Base-by-base conservation (phyloP, 495 filamentous ascomycete genomes). In the Margaritispora aquatica region DNA sequence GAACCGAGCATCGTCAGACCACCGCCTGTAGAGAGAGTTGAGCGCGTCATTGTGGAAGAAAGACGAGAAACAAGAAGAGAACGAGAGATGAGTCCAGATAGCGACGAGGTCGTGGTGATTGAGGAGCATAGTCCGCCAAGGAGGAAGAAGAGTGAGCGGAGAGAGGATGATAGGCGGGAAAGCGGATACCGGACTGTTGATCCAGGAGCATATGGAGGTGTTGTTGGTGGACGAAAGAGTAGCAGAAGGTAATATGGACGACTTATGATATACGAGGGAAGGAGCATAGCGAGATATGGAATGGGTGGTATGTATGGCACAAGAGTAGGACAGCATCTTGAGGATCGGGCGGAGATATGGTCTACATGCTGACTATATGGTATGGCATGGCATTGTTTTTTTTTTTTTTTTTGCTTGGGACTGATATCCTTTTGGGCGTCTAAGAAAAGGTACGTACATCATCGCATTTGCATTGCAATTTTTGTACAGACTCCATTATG, bases 61-160 rank as follows among this genome's bases (percentile, higher is more conserved):
- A 48, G 46, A 24, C 26, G 52, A 15, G 59, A 63, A 36, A 26
- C 7, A 5, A 51, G 59, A 15, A 24, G 51, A 27, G 59, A 38
- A n/a, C 50, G 63, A 29, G 46, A 26, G 34, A 44, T 44, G 15
- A 61, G 59, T 47, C 19, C 41, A 0, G 58, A 26, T 0, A 59
- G 58, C 54, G 66, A 68, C 58, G 66, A 69, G 53, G 61, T 69
- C 21, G 61, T 69, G 11, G 66, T 69, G 2, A 69, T 69, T 49
- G 66, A 69, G 59, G 66, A 69, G 11, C 66, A 69, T 58, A 65
- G 64, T 23, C 66, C 66, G 44, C 64, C 66, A 26, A 54, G 63
- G 21, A 57, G 64, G 50, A 64, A 56, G 47, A 68, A 63, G 55
- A 61, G 57, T 23, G 44, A 41, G 29, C 34, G 61, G 24, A 29